Percentiles rank a stretch among this genome's conserved stretches.
These are phyloP conservation scores for Dysphania ambrosioides DNA, from an alignment of 148 eudicot genomes.

Conservation along the genomic window DNA sequence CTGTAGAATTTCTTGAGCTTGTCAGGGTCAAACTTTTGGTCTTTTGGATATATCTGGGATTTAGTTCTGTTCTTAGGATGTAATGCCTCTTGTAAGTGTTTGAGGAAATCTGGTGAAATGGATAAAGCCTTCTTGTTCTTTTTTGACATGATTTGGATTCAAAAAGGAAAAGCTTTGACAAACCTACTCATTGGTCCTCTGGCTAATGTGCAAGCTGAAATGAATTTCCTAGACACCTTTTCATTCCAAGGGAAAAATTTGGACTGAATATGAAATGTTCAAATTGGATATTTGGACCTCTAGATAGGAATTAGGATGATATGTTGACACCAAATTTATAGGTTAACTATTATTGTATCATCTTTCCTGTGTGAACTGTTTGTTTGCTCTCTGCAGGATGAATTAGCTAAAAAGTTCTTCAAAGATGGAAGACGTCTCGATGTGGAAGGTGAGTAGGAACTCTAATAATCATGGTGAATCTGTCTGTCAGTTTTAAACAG, in stretches of 20 bases:
- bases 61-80: neutral
- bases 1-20: neutral
- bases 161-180: neutral
- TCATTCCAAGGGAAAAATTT: neutral
- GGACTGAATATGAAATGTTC: neutral
- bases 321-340: neutral
- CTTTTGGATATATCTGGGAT: neutral
- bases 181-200: neutral
- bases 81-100: neutral
- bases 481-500: conserved; percentile 8
- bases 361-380: neutral
- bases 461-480: neutral
- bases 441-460: conserved; percentile 57
- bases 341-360: neutral
- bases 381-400: conserved; percentile 44
- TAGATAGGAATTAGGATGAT: neutral
- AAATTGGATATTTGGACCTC: neutral
- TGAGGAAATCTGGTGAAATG: neutral
- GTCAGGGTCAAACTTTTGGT: neutral
- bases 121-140: neutral
- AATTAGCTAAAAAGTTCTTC: conserved; percentile 65
- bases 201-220: conserved; percentile 8
- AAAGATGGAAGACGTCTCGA: conserved; percentile 74
- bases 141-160: neutral
- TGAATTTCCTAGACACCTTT: neutral